Evolutionary conservation across 495 filamentous ascomycete species (phyloP).

Genomic region (Hypoxylon crocopeplum): DNA sequence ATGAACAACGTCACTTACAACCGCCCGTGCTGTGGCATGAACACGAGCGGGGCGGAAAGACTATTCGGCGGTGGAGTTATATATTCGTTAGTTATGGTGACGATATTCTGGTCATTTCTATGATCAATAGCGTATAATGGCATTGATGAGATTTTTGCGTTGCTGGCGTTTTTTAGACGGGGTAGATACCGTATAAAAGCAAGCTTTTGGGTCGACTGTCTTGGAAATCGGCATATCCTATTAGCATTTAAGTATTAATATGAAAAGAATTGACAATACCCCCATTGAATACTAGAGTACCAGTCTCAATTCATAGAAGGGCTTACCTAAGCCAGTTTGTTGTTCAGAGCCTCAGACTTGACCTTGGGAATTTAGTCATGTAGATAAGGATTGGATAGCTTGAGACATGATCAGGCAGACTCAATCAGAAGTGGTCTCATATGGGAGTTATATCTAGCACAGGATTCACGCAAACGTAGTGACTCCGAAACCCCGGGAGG

Average conservation of each 20-base stretch:
- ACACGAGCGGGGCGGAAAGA: conserved; percentile 32
- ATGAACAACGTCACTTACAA: conserved; percentile 87
- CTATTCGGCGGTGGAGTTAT: conserved; percentile 6
- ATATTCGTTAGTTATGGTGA: conserved; percentile 10
- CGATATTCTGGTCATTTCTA: conserved; percentile 25
- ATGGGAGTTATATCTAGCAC: too few species aligned
- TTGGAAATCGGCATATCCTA: conserved; percentile 14
- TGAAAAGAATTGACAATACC: too few species aligned
- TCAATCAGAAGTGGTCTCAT: too few species aligned
- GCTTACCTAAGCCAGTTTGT: too few species aligned
- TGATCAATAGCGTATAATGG: not conserved
- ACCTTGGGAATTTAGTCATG: too few species aligned
- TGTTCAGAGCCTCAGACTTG: too few species aligned
- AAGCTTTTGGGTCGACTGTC: conserved; percentile 1
- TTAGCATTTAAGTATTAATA: conserved; percentile 6
- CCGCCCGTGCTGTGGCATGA: conserved; percentile 71
- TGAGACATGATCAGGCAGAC: too few species aligned
- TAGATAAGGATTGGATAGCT: too few species aligned
- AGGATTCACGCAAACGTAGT: too few species aligned
- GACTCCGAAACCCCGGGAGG: too few species aligned
- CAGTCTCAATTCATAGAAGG: too few species aligned
- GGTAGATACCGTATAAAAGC: conserved; percentile 4
- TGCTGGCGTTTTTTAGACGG: conserved; percentile 26
- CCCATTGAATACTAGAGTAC: too few species aligned
- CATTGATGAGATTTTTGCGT: conserved; percentile 19